Base-by-base conservation (phyloP, 192 early-diverging fungal species). In the Coemansia reversa region DNA sequence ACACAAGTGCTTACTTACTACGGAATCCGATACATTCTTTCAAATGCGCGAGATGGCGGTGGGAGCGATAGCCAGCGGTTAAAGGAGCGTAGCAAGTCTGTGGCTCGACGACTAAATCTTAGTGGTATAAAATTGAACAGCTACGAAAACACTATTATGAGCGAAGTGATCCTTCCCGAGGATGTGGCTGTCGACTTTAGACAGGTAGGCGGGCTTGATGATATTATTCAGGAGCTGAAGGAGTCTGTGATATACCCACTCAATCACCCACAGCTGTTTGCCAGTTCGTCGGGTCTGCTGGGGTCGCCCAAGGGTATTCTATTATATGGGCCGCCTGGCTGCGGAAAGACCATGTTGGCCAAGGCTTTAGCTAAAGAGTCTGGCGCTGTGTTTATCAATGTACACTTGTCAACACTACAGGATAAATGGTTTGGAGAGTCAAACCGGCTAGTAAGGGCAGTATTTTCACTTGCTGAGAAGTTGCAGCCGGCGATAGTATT, bases 361-460 rank as follows among this genome's bases (percentile, higher is more conserved):
- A 98, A 98, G 79, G 97, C 97, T 5, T 85, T 99, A 25, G 96
- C 97, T 28, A 90, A 91, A 51, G 97, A 99, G 74, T 96, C 94
- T n/a, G 88, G 89, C 48, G 97, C 97, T 0, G 95, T 90, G 0
- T 99, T 99, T 68, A 95, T 99, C 75, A 99, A 98, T 70, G 83
- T 99, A 71, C 96, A 95, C 67, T 86, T 98, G 30, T 94, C 92
- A 1, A 98, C 97, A 11, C 81, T 99, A 66, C 94, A 93, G 14
- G 95, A 99, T 76, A 98, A 99, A 80, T 99, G 93, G 88, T 98
- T 93, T 83, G 96, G 96, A 29, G 96, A 98, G 74, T 93, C 91
- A 25, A 95, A 99, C 75, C 95, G 96, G 62, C 84, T 99, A 20
- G 90, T 93, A 12, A 84, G 91, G 9, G 97, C 92, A 0, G 82